Evolutionary conservation across 805 yeast genomes (phyloP).

Genomic region (Kazachstania kunashirensis): DNA sequence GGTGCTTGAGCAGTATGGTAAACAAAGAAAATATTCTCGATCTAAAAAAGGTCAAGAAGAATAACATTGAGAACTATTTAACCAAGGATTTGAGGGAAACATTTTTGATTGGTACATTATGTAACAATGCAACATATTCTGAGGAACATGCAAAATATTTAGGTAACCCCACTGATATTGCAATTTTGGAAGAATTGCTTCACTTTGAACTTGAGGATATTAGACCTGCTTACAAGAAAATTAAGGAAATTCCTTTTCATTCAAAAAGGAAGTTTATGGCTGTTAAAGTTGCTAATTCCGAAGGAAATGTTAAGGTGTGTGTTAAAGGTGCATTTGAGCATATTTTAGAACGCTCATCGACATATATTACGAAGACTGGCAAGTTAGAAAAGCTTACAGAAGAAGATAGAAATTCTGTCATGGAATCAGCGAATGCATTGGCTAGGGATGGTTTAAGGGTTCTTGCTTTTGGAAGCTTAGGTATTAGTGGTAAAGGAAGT

Average conservation of each 20-base stretch:
- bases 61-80: constrained; percentile 34
- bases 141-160: constrained; percentile 58
- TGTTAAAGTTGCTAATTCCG: constrained; percentile 42
- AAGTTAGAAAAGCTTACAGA: constrained; percentile 48
- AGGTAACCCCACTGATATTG: constrained; percentile 95
- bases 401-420: constrained; percentile 37
- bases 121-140: constrained; percentile 67
- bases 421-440: constrained; percentile 47
- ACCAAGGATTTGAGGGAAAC: constrained; percentile 47
- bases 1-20: constrained; percentile 58
- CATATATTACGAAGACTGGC: constrained; percentile 49
- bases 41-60: constrained; percentile 39
- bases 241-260: constrained; percentile 73
- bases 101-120: constrained; percentile 58
- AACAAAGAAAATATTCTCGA: constrained; percentile 29
- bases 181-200: constrained; percentile 64
- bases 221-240: constrained; percentile 47
- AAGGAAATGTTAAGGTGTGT: constrained; percentile 49
- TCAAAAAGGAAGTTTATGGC: constrained; percentile 87
- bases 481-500: constrained; percentile 29
- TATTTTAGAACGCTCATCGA: constrained; percentile 49
- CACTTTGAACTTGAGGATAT: constrained; percentile 64
- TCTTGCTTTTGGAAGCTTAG: constrained; percentile 69
- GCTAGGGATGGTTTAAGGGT: constrained; percentile 83
- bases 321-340: constrained; percentile 89